Evolutionary conservation across 78 protist genomes (phyloP).

Genomic region (Protostelium mycophagum): DNA sequence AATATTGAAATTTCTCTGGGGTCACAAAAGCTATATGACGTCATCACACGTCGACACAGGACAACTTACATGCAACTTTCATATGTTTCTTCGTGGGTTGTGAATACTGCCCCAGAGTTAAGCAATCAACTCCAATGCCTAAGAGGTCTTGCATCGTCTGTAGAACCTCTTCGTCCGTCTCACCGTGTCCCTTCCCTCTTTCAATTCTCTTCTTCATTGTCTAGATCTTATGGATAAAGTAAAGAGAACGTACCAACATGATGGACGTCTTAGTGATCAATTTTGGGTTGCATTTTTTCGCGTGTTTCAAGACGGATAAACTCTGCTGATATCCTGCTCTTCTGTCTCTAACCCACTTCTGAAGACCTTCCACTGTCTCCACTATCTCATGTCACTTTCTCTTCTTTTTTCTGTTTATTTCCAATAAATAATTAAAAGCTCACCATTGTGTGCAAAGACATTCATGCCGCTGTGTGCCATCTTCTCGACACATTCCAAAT

Average conservation of each 20-base stretch:
- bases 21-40: conserved; percentile 60
- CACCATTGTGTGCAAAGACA: conserved; percentile 90
- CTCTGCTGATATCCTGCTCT: conserved; percentile 87
- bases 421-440: conserved; percentile 5
- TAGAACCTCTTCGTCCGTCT: conserved; percentile 71
- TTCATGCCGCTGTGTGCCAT: conserved; percentile 79
- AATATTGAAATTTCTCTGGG: conserved; percentile 66
- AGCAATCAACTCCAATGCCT: conserved; percentile 52
- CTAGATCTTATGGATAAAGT: background rate
- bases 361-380: conserved; percentile 47
- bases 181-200: conserved; percentile 75
- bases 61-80: no score
- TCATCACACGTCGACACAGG: no score
- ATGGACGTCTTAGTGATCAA: conserved; percentile 82
- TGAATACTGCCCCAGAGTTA: conserved; percentile 80
- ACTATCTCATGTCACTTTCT: background rate
- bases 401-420: no score
- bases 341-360: conserved; percentile 69
- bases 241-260: conserved; percentile 59
- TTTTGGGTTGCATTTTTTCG: conserved; percentile 38
- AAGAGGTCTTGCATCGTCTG: conserved; percentile 76
- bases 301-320: conserved; percentile 64
- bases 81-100: conserved; percentile 66
- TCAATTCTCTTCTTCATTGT: background rate
- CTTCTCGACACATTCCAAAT: conserved; percentile 4